Base-by-base conservation (phyloP, 73 alveolate genomes). In the Strombidium stylifer region DNA sequence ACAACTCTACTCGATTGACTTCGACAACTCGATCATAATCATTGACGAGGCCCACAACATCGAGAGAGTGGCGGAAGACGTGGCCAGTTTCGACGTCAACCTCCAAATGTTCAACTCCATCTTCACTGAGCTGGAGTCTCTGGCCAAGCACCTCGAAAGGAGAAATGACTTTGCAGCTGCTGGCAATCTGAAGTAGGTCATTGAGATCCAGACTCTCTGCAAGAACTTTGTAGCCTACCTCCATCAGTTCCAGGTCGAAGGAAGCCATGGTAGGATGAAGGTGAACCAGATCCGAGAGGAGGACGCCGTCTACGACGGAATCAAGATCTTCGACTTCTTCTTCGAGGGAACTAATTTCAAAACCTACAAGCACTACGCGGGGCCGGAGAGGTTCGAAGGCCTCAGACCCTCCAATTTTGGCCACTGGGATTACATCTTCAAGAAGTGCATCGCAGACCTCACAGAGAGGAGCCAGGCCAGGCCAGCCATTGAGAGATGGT, bases 1-100 rank as follows among this genome's bases (percentile, higher is more conserved):
- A 47, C 73, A 64, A 67, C 73, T 56, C 45, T 78, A 71, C 81
- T 79, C 75, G 11, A 49, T 90, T 24, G 70, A 69, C 54, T 59
- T 85, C 26, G 58, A 76, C 12, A 73, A 84, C 48, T 70, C 91
- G 27, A 73, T 89, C n/a, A 65, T 93, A 35, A 73, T 93, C 3
- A 45, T 93, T 37, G 98, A 93, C 79, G 98, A 93, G 76, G 98
- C 96, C n/a, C 98, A 93, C 71, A 93, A 93, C 69, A 85, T 82
- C 5, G 86, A 72, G 7, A 65, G 83, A 41, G 79, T 62, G 56
- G 84, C 93, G 30, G 96, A 92, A 58, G 84, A 78, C 46, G 66
- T 72, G 39, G 54, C 84, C 47, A 42, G 92, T 67, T 41, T 82
- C 65, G 72, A 47, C 14, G 37, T 23, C 16, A 37, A 21, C 3